Evolutionary conservation across 78 protist species (phyloP), one percentile per base, ranked within the genome.

Genomic region (Dictyostelium citrinum): DNA sequence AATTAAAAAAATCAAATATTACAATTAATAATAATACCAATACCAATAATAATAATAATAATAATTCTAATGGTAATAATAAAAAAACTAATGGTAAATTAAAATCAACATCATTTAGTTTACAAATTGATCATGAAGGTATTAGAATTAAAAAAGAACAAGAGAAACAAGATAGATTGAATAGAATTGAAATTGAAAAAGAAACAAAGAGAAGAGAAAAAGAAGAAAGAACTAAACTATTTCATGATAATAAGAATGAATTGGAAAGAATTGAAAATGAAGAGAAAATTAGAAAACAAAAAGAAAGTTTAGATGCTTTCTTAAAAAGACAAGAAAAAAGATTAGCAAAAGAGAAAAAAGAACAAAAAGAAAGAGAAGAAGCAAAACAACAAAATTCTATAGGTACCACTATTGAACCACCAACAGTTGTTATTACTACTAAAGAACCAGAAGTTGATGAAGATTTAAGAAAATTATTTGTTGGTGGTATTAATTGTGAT

Each of bases 401-500:
- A n/a, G n/a, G n/a, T n/a, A n/a, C n/a, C n/a, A n/a, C n/a, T 22
- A 10, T 24, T 22, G 17, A 22, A 1, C 39, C 68, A 12, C 6
- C 61, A 22, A 79, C 35, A 39, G 33, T 8, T 5, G 5, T 43
- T 8, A 16, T 5, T 8, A n/a, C 43, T 12, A 37, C 1, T 51
- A 64, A 64, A 64, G 77, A 70, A 70, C 45, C 39, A 12, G 77
- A 55, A 46, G 7, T 41, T 0, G 60, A 61, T 24, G 91, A 49
- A 24, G 90, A 88, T 68, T 22, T 76, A 16, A 22, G 85, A 31
- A 88, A 88, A 60, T 33, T 88, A 24, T 88, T 88, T 78, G 93
- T 88, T 61, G 84, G 86, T 43, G 93, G 93, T 27, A 41, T 77
- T 2, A 45, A 49, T 17, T 78, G 71, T 45, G 85, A 78, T 20